phyloP scores from a whole-genome alignment of 2,329 filamentous ascomycete genomes.

The Nemania sp. region DNA sequence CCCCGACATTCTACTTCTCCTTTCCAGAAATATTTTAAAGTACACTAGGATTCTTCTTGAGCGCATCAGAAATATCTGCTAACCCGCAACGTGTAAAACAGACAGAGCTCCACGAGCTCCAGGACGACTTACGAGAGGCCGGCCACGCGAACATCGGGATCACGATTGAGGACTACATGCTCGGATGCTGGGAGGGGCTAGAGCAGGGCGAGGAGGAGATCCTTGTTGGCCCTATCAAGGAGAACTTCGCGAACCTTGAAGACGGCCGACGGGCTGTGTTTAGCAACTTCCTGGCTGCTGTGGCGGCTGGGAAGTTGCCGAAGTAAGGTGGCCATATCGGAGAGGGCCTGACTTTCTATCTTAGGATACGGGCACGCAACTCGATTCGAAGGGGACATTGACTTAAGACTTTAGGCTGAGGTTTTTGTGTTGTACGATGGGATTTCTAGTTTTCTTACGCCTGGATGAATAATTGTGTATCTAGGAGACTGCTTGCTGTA shows the following conservation, averaged over 20 bases:
- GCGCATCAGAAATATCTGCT: not conserved
- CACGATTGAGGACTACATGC: constrained; percentile 56
- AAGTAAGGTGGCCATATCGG: not conserved
- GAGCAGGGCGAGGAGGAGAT: constrained; percentile 56
- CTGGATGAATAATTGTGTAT: not conserved
- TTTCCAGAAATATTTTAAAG: no score
- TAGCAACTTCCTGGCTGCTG: constrained; percentile 10
- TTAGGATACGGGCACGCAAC: not conserved
- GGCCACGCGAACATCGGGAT: constrained; percentile 54
- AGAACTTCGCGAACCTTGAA: constrained; percentile 39
- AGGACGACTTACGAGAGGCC: constrained; percentile 51
- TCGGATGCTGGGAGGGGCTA: constrained; percentile 60
- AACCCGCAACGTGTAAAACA: not conserved
- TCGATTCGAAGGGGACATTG: not conserved
- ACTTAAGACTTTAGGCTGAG: no score
- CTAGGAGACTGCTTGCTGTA: no score
- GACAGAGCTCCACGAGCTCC: constrained; percentile 47
- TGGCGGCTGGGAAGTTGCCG: constrained; percentile 18
- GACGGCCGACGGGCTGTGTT: constrained; percentile 39
- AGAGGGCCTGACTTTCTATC: not conserved
- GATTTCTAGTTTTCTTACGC: not conserved
- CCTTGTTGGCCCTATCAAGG: constrained; percentile 42
- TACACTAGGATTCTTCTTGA: no score
- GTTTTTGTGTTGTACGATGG: not conserved
- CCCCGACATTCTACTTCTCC: not conserved